Evolutionary conservation across 306 rosid species (phyloP).

Genomic region (Potentilla sterilis): DNA sequence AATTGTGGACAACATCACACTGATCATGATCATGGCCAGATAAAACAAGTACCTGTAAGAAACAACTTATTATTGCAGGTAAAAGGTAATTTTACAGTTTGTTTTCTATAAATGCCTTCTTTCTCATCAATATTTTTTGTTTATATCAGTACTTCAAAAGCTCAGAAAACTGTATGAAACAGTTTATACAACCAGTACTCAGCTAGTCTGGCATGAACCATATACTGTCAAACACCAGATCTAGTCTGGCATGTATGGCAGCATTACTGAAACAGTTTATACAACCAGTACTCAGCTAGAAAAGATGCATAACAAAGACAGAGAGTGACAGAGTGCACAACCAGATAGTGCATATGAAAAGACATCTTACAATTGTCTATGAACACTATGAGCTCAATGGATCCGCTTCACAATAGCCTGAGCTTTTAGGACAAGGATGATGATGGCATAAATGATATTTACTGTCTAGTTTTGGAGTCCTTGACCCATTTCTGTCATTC

Average conservation of each 20-base stretch:
- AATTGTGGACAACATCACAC: conserved; percentile 58
- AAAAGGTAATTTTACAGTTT: conserved; percentile 3
- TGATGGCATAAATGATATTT: neutral
- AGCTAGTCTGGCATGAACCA: no score
- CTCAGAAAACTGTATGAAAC: neutral
- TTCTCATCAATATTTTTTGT: neutral
- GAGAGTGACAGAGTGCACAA: neutral
- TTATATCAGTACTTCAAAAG: neutral
- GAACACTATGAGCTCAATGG: conserved; percentile 4
- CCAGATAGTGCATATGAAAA: neutral
- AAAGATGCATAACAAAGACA: neutral
- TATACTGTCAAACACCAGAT: neutral
- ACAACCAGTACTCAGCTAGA: neutral
- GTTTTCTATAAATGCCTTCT: neutral
- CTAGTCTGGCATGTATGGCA: neutral
- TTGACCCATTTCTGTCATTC: neutral
- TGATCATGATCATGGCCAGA: conserved; percentile 94
- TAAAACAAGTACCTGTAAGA: conserved; percentile 58
- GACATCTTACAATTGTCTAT: no score
- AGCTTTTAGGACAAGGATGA: conserved; percentile 3
- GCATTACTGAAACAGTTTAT: conserved; percentile 4
- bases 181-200: no score
- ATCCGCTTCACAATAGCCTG: neutral
- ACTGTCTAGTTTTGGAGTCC: neutral
- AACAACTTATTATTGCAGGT: conserved; percentile 24